Conservation (phyloP, 176 grass and related monocot species). For the Puya raimondii region DNA sequence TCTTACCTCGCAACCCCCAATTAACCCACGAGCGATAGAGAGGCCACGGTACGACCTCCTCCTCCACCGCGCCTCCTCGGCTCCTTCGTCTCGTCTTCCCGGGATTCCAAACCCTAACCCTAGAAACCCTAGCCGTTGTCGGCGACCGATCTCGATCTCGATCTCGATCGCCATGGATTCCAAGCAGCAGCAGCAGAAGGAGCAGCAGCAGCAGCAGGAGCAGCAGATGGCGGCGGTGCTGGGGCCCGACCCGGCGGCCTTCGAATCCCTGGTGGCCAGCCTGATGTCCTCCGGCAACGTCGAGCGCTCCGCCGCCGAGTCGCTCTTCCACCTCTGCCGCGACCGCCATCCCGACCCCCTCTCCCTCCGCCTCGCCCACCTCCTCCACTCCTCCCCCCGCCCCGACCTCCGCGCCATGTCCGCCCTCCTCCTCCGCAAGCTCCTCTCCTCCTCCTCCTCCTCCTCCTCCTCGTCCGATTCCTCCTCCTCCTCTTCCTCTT, state of each 20-base stretch:
- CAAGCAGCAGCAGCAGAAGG: too few relatives aligned
- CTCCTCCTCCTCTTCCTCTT: neutral
- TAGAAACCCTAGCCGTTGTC: too few relatives aligned
- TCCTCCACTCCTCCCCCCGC: conserved; percentile 37
- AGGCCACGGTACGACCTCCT: too few relatives aligned
- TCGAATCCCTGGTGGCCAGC: conserved; percentile 57
- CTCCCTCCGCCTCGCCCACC: conserved; percentile 50
- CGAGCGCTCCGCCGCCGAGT: conserved; percentile 70
- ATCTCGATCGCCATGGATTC: neutral
- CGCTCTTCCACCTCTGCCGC: conserved; percentile 80
- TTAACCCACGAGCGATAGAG: too few relatives aligned
- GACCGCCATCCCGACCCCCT: conserved; percentile 60
- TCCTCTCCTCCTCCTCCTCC: conserved; percentile 43
- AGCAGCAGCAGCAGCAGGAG: neutral
- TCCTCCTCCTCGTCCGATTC: conserved; percentile 22
- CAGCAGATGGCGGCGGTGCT: conserved; percentile 45
- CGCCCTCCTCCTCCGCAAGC: conserved; percentile 71
- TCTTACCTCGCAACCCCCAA: too few relatives aligned
- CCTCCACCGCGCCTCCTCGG: too few relatives aligned
- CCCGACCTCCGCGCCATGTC: conserved; percentile 56
- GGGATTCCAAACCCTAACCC: too few relatives aligned
- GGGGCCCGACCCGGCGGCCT: conserved; percentile 51
- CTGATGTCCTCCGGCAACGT: conserved; percentile 93
- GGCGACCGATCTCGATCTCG: neutral
- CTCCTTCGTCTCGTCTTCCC: too few relatives aligned